Base-by-base conservation (phyloP, 257 asterid species). In the Przewalskia tangutica region DNA sequence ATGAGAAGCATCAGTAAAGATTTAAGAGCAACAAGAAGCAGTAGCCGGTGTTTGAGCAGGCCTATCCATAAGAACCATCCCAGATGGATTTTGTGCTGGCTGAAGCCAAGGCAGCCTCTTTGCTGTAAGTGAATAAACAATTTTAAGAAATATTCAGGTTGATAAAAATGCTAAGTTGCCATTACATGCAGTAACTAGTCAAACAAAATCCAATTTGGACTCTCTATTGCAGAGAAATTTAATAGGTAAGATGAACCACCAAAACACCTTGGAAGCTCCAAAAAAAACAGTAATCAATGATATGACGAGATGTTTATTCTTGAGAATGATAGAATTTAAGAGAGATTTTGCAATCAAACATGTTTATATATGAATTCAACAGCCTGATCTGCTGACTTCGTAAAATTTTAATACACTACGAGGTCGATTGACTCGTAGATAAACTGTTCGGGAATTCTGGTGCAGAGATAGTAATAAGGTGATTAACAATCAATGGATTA, bases 41-140 rank as follows among this genome's bases (percentile, higher is more conserved):
- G 70, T 55, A 32, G 85, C 80, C 4, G 60, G 81, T 48, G 82
- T 83, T 54, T 87, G 94, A 17, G 92, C 92, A 14, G 95, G 93
- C 83, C 92, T 90, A 80, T 93, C 97, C 90, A 91, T 88, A 48
- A 93, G 93, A 68, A 91, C 95, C 97, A 92, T 93, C 82, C 97
- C 97, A 0, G 97, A 88, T 2, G 97, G 97, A 85, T 92, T 93
- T 79, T 91, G 84, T 60, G 92, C 92, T 40, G 91, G 94, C 86
- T 91, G 97, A 84, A 93, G 82, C 79, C 97, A 95, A 20, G 97
- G 97, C 86, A 93, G 81, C 89, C 92, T 90, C 90, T 92, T 90
- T 3, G 97, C 97, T 93, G 97, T 77, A 89, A 46, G 77, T 63
- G 73, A 65, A 51, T 50, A 23, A 75, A 75, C 79, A 63, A 14